These are phyloP conservation scores for sweet orange (Citrus sinensis) DNA, from an alignment of 345 rosid genomes.

Conservation along the genomic window DVS_A1.0 CM039169.1:29223501-29224000, in stretches of 20 bases:
- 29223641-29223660: slow-evolving; percentile 31
- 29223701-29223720: slow-evolving; percentile 40
- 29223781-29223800: slow-evolving; percentile 34
- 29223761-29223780: slow-evolving; percentile 30
- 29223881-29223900: slow-evolving; percentile 42
- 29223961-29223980: slow-evolving; percentile 69
- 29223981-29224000: not conserved
- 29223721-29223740: slow-evolving; percentile 38
- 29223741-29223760: slow-evolving; percentile 44
- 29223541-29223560: slow-evolving; percentile 45
- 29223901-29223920: slow-evolving; percentile 33
- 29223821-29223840: slow-evolving; percentile 49
- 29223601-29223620: slow-evolving; percentile 43
- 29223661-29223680: slow-evolving; percentile 28
- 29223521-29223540: slow-evolving; percentile 32
- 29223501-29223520: slow-evolving; percentile 40
- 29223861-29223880: slow-evolving; percentile 52
- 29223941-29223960: slow-evolving; percentile 55
- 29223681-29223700: slow-evolving; percentile 31
- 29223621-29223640: slow-evolving; percentile 40
- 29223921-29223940: slow-evolving; percentile 45
- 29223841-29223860: slow-evolving; percentile 50
- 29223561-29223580: slow-evolving; percentile 71
- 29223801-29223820: slow-evolving; percentile 66
- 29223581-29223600: slow-evolving; percentile 56